Evolutionary conservation across 169 alveolate genomes (phyloP), one percentile per base, ranked within the genome.

Genomic region (Plasmodium knowlesi): DNA sequence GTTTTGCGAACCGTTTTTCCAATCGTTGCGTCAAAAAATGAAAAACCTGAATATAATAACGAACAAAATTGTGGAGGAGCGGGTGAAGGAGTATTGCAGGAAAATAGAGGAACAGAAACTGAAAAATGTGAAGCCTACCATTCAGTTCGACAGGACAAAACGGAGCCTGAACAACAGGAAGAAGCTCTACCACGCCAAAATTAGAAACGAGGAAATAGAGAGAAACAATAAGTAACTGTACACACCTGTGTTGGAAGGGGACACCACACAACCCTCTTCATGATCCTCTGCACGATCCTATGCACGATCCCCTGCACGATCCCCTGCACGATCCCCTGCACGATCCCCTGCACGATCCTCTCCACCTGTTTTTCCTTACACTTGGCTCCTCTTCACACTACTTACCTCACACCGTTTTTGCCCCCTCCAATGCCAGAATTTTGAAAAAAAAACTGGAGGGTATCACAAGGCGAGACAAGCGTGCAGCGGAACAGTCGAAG

Each of bases 161-260:
- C 76, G 76, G 28, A 76, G 46, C 54, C 54, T 86, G 22, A 86
- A 86, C 30, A 86, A 86, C 41, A 32, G 70, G 41, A 86, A 86
- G 73, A 86, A 86, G 46, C 37, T 86, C n/a, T 86, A 86, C 70
- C 61, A 54, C 14, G 93, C 79, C 2, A 86, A 86, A 53, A 28
- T 86, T 19, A 73, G 86, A 30, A 86, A 86, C 28, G 88, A 86
- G 3, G 93, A 86, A 39, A 86, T 86, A 12, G 86, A 86, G 81
- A 86, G 93, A 73, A 73, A 86, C 67, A 86, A 86, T 76, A 86
- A 76, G 93, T 86, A 86, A 76, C 76, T 86, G 93, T 76, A 86
- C 80, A 74, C 93, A 28, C 71, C 39, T 82, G 28, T 22, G 32
- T 14, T 30, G 32, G 32, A 22, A 5, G 14, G 41, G 32, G 46